Evolutionary conservation across 306 rosid species (phyloP).

Genomic region (Corylus avellana): DNA sequence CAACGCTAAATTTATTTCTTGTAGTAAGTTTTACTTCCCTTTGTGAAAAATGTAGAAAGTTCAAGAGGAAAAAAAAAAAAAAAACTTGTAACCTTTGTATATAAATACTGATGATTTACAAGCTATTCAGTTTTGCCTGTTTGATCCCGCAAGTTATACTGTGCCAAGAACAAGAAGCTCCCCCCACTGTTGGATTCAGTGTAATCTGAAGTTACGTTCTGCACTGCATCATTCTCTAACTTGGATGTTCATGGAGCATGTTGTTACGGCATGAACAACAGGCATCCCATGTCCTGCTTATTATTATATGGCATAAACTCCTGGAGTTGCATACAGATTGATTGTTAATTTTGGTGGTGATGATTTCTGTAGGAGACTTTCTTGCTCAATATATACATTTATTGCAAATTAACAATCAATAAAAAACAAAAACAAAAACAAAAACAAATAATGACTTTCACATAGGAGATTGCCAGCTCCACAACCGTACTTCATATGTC

Average conservation of each 20-base stretch:
- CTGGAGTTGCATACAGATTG: not conserved
- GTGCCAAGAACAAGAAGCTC: not conserved
- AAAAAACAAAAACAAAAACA: not conserved
- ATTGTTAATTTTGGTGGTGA: no score
- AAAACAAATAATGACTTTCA: not conserved
- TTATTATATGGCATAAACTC: not conserved
- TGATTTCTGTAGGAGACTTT: no score
- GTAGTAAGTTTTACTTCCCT: conserved; percentile 42
- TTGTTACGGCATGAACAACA: not conserved
- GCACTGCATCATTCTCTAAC: not conserved
- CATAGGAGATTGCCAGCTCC: not conserved
- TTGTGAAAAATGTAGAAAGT: conserved; percentile 53
- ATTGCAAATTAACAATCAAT: no score
- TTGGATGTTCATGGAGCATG: not conserved
- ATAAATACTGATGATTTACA: conserved; percentile 62
- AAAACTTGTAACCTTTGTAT: conserved; percentile 70
- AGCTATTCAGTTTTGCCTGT: conserved; percentile 54
- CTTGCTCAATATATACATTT: no score
- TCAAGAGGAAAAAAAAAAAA: conserved; percentile 30
- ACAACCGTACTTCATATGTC: conserved; percentile 52
- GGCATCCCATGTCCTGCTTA: no score
- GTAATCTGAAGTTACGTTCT: not conserved
- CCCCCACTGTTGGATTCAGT: not conserved
- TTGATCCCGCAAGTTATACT: conserved; percentile 28
- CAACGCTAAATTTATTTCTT: conserved; percentile 46